phyloP scores from a whole-genome alignment of 1,284 basidiomycete genomes.

The Athelia psychrophila region DNA sequence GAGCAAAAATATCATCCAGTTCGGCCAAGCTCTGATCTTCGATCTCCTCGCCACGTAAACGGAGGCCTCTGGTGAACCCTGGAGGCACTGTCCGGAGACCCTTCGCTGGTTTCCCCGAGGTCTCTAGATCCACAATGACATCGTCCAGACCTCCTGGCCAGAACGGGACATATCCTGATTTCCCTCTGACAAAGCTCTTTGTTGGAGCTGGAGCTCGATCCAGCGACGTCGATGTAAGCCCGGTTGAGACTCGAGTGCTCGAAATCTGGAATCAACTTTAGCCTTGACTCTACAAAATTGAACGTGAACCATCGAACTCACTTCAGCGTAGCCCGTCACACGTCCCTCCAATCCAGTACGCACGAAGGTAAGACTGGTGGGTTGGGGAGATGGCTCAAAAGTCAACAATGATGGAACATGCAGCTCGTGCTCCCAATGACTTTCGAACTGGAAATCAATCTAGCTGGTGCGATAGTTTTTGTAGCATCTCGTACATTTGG shows the following conservation, averaged over 20 bases:
- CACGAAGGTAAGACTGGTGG: constrained; percentile 77
- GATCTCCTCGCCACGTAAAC: constrained; percentile 54
- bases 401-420: constrained; percentile 62
- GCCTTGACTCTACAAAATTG: constrained; percentile 7
- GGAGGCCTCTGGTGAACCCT: constrained; percentile 64
- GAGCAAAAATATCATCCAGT: constrained; percentile 27
- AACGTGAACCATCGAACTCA: constrained; percentile 18
- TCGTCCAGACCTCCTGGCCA: constrained; percentile 86
- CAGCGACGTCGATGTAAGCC: constrained; percentile 80
- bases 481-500: constrained; percentile 57
- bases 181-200: constrained; percentile 88
- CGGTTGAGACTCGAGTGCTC: constrained; percentile 48
- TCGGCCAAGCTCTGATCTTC: constrained; percentile 42
- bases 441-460: constrained; percentile 31
- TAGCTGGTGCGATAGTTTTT: constrained; percentile 5
- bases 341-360: constrained; percentile 77
- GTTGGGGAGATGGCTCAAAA: constrained; percentile 67
- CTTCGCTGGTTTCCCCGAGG: constrained; percentile 33
- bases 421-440: constrained; percentile 68
- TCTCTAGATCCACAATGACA: constrained; percentile 35
- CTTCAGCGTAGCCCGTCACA: constrained; percentile 81
- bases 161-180: constrained; percentile 90
- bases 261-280: constrained; percentile 37
- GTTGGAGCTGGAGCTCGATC: constrained; percentile 78
- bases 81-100: constrained; percentile 62